Conservation (phyloP, 2,329 filamentous ascomycete genomes). For the Zasmidium angulare region DNA sequence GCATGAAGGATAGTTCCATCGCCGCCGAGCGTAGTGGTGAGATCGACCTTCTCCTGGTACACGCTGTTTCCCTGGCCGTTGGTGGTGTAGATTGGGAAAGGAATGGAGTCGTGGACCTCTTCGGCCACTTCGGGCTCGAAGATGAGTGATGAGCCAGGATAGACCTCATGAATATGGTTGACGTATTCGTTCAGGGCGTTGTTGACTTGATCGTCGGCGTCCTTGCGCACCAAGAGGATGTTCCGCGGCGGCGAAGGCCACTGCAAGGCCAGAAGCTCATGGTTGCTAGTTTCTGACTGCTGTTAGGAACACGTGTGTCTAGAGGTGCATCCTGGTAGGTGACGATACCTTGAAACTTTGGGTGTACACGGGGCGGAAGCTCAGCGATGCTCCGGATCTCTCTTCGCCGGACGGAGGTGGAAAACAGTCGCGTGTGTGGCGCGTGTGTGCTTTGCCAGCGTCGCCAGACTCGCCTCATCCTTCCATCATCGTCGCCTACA, state of each 20-base stretch:
- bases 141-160: conserved; percentile 77
- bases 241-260: conserved; percentile 70
- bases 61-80: conserved; percentile 45
- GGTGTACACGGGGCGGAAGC: conserved; percentile 59
- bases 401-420: conserved; percentile 45
- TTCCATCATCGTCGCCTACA: conserved; percentile 27
- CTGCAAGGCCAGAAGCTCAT: conserved; percentile 63
- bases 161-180: conserved; percentile 72
- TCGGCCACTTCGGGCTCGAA: conserved; percentile 76
- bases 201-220: conserved; percentile 56
- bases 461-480: conserved; percentile 31
- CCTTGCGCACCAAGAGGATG: conserved; percentile 68
- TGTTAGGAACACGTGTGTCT: conserved; percentile 46
- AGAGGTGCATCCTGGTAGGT: conserved; percentile 52
- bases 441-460: conserved; percentile 23
- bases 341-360: conserved; percentile 58
- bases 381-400: conserved; percentile 53
- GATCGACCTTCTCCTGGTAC: conserved; percentile 78
- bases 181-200: conserved; percentile 59
- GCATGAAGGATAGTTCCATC: conserved; percentile 89
- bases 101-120: conserved; percentile 67
- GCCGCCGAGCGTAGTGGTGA: conserved; percentile 86
- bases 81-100: conserved; percentile 69
- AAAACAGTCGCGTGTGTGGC: conserved; percentile 44
- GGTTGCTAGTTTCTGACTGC: conserved; percentile 55